Conservation (phyloP, 768 basidiomycete genomes). For the Lactifluus piperatus region DNA sequence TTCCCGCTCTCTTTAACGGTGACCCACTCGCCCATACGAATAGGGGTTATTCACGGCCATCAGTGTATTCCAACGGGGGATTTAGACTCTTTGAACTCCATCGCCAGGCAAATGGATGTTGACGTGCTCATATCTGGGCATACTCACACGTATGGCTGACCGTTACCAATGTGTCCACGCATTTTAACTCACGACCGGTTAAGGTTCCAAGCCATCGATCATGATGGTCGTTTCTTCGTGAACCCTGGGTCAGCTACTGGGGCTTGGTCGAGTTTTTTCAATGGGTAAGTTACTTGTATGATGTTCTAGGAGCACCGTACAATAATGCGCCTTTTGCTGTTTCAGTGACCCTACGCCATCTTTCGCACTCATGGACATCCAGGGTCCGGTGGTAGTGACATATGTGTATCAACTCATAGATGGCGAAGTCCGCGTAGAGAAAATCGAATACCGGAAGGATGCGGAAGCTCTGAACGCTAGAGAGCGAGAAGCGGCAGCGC, state of each 20-base stretch:
- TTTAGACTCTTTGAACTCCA: slow-evolving; percentile 76
- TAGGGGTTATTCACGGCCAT: slow-evolving; percentile 91
- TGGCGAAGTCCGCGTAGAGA: slow-evolving; percentile 88
- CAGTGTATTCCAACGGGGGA: slow-evolving; percentile 91
- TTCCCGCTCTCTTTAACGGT: slow-evolving; percentile 80
- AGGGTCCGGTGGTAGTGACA: slow-evolving; percentile 93
- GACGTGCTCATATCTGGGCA: slow-evolving; percentile 92
- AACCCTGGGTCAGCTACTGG: slow-evolving; percentile 95
- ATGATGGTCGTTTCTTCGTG: slow-evolving; percentile 87
- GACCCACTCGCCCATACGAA: slow-evolving; percentile 74
- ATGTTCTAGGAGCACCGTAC: background rate
- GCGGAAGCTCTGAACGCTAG: slow-evolving; percentile 31
- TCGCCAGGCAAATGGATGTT: slow-evolving; percentile 95
- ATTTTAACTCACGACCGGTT: background rate
- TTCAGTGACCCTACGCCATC: slow-evolving; percentile 80
- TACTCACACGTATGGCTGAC: slow-evolving; percentile 72
- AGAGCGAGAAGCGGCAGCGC: slow-evolving; percentile 26
- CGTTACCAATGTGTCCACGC: background rate
- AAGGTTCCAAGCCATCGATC: slow-evolving; percentile 92
- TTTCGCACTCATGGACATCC: slow-evolving; percentile 96
- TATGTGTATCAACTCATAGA: slow-evolving; percentile 95
- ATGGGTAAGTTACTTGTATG: slow-evolving; percentile 39
- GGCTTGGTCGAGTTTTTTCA: slow-evolving; percentile 78
- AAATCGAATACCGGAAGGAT: slow-evolving; percentile 77
- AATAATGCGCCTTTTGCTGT: background rate